These are phyloP conservation scores for Arctium minus DNA, from an alignment of 129 eudicot genomes.

Conservation along the genomic window DNA sequence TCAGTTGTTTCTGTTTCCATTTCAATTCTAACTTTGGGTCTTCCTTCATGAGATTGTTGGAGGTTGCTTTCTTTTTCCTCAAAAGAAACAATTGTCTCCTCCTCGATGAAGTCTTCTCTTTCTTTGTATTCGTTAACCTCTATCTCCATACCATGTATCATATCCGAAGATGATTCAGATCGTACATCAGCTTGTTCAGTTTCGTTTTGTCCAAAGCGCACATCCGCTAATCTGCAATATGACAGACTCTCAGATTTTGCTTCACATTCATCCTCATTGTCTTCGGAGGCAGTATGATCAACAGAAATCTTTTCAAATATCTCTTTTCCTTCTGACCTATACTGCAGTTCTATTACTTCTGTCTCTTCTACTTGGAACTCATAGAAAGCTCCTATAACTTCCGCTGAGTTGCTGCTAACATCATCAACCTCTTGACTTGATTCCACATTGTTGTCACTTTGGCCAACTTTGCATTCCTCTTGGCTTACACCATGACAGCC, in stretches of 20 bases:
- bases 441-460: constrained; percentile 21
- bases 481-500: constrained; percentile 11
- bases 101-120: constrained; percentile 26
- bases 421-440: constrained; percentile 31
- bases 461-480: constrained; percentile 27
- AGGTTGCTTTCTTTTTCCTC: constrained; percentile 24
- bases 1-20: constrained; percentile 33
- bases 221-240: constrained; percentile 16
- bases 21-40: constrained; percentile 18
- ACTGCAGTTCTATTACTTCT: constrained; percentile 25
- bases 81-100: constrained; percentile 9
- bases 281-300: constrained; percentile 28
- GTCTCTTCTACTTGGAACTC: constrained; percentile 22
- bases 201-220: constrained; percentile 18
- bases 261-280: constrained; percentile 17
- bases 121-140: constrained; percentile 30
- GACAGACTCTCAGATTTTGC: constrained; percentile 21
- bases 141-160: constrained; percentile 37
- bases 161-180: constrained; percentile 32
- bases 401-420: constrained; percentile 5
- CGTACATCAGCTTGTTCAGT: constrained; percentile 32
- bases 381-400: constrained; percentile 7
- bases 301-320: constrained; percentile 18
- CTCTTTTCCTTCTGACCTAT: constrained; percentile 14
- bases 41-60: constrained; percentile 25